These are phyloP conservation scores for Blastobotrys mokoenaii DNA, from an alignment of 805 yeast species.

Conservation along the genomic window DNA sequence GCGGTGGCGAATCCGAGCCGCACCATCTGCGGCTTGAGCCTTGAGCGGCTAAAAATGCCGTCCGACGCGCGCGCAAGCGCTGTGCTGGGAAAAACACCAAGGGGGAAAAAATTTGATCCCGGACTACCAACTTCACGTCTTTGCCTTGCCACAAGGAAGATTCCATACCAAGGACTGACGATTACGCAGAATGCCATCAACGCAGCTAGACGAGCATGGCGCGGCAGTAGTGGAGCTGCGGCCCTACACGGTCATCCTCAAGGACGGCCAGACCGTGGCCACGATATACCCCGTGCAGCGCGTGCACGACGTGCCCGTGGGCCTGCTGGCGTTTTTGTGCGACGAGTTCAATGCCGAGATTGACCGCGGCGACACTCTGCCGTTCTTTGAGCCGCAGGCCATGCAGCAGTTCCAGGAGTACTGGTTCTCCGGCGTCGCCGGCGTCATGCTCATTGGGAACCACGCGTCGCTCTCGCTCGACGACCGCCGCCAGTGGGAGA, in stretches of 20 bases:
- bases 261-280: constrained; percentile 88
- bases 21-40: too few species aligned
- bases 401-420: constrained; percentile 69
- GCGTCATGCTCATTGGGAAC: constrained; percentile 73
- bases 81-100: too few species aligned
- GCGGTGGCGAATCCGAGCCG: too few species aligned
- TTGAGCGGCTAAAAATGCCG: too few species aligned
- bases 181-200: too few species aligned
- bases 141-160: constrained; percentile 12
- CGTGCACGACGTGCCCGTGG: constrained; percentile 63
- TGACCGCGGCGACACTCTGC: constrained; percentile 78
- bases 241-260: constrained; percentile 67
- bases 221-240: constrained; percentile 36
- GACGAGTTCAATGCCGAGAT: constrained; percentile 94
- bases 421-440: constrained; percentile 86
- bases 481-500: constrained; percentile 73
- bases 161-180: too few species aligned
- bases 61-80: too few species aligned
- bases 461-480: constrained; percentile 38
- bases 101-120: too few species aligned
- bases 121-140: too few species aligned
- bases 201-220: too few species aligned
- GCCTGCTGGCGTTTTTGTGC: constrained; percentile 67
- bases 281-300: constrained; percentile 80
- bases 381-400: constrained; percentile 73